These are phyloP conservation scores for Mycena epipterygia DNA, from an alignment of 768 basidiomycete species.

Conservation along the genomic window DNA sequence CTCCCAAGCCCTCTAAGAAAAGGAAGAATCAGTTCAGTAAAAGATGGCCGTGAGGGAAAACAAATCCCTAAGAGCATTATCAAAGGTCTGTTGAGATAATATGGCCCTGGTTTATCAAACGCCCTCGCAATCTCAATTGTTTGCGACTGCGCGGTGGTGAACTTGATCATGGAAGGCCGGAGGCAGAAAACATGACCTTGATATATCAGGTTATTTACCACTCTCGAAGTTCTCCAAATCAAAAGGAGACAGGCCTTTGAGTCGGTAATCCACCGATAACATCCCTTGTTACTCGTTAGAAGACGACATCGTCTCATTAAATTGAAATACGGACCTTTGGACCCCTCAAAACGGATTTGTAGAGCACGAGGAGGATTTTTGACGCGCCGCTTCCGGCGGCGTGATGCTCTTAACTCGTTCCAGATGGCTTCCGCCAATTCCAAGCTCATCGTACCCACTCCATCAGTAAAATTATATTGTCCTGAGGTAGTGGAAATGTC, in stretches of 20 bases:
- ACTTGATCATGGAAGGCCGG: constrained; percentile 79
- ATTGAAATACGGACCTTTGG: constrained; percentile 65
- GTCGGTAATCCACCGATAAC: constrained; percentile 67
- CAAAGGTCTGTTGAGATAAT: constrained; percentile 72
- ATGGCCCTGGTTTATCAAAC: constrained; percentile 71
- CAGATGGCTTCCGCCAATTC: constrained; percentile 67
- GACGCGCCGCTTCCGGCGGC: constrained; percentile 48
- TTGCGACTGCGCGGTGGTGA: constrained; percentile 60
- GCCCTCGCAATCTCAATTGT: constrained; percentile 75
- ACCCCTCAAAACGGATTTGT: constrained; percentile 74
- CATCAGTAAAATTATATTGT: constrained; percentile 75
- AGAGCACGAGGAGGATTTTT: constrained; percentile 62
- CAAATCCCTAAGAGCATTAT: constrained; percentile 72
- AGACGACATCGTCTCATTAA: not conserved
- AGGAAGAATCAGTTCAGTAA: not conserved
- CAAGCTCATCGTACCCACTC: constrained; percentile 74
- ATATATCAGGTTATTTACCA: too few species aligned
- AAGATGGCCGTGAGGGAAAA: not conserved
- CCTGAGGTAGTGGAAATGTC: constrained; percentile 52
- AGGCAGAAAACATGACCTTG: constrained; percentile 65
- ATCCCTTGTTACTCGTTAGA: constrained; percentile 49
- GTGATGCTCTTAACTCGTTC: constrained; percentile 53
- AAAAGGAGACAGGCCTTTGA: constrained; percentile 49
- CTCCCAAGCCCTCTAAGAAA: constrained; percentile 67
- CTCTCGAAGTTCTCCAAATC: too few species aligned